Conservation (phyloP, 2,329 filamentous ascomycete genomes). For the Botrytis byssoidea region DNA sequence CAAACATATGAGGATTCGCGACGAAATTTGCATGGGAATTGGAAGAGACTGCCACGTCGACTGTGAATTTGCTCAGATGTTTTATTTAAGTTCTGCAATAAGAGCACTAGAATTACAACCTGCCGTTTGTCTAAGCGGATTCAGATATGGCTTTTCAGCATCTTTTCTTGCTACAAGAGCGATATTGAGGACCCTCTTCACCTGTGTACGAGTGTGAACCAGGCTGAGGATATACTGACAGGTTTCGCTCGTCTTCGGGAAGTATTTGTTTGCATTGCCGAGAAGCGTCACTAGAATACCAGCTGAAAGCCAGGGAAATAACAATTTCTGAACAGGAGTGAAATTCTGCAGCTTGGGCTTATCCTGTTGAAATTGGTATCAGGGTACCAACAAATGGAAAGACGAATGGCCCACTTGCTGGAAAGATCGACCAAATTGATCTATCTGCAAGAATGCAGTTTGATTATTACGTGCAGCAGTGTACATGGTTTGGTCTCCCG, state of each 20-base stretch:
- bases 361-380: too few relatives aligned
- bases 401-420: neutral
- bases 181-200: neutral
- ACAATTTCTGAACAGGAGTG: constrained; percentile 48
- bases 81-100: neutral
- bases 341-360: neutral
- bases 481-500: too few relatives aligned
- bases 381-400: neutral
- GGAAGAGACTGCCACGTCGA: neutral
- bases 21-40: neutral
- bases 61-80: neutral
- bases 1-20: neutral
- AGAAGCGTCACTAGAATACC: constrained; percentile 72
- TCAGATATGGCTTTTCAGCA: neutral
- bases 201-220: neutral
- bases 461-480: too few relatives aligned
- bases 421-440: neutral
- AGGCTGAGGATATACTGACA: neutral
- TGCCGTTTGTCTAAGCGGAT: neutral
- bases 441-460: too few relatives aligned
- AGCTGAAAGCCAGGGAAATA: constrained; percentile 73
- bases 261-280: constrained; percentile 69
- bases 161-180: neutral
- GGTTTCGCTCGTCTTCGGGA: constrained; percentile 59
- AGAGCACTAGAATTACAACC: neutral